These are phyloP conservation scores for Claviceps capensis DNA, from an alignment of 2,329 filamentous ascomycete genomes.

Conservation along the genomic window DNA sequence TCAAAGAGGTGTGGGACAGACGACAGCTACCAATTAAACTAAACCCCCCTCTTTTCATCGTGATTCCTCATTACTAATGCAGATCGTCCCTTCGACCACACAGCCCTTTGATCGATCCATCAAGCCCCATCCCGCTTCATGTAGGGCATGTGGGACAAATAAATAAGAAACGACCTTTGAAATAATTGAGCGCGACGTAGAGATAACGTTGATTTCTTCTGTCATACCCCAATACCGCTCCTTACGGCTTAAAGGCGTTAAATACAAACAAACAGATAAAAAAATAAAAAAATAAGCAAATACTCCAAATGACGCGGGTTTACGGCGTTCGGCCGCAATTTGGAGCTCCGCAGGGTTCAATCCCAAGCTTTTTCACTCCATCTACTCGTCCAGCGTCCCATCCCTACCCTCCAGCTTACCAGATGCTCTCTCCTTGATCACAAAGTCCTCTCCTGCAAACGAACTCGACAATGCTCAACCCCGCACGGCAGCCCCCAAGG, in stretches of 20 bases:
- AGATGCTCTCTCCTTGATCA: slow-evolving; percentile 1
- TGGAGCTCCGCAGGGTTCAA: too few species aligned
- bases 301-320: too few species aligned
- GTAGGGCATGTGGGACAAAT: neutral
- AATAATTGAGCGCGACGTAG: neutral
- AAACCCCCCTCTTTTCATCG: neutral
- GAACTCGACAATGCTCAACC: slow-evolving; percentile 26
- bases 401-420: too few species aligned
- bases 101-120: neutral
- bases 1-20: neutral
- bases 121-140: neutral
- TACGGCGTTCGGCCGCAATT: too few species aligned
- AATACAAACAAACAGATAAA: too few species aligned
- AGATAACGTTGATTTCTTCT: too few species aligned
- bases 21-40: neutral
- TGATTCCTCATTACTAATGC: slow-evolving; percentile 1
- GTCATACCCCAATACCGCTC: too few species aligned
- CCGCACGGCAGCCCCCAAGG: slow-evolving; percentile 54
- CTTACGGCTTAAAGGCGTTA: too few species aligned
- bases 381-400: neutral
- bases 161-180: neutral
- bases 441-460: neutral
- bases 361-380: neutral
- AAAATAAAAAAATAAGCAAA: too few species aligned
- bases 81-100: neutral